Base-by-base conservation (phyloP, 345 rosid species). In the Linum trigynum region DNA sequence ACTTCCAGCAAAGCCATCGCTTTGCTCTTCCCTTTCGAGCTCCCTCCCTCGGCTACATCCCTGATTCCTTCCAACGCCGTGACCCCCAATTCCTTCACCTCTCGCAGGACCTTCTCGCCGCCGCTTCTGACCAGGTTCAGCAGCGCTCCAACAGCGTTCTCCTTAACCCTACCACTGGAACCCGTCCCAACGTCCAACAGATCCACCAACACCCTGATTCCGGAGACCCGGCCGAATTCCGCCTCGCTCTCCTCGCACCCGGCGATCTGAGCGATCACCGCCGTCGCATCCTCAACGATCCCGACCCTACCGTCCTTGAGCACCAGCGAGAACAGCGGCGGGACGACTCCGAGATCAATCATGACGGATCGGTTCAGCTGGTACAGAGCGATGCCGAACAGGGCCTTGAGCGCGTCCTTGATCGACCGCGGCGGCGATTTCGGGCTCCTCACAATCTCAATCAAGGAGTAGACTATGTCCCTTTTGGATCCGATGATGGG, bases 231-330 rank as follows among this genome's bases (percentile, higher is more conserved):
- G 53, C 79, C 67, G 62, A 90, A 85, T 38, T 81, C 98, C 9
- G 76, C 88, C 57, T 77, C 89, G 57, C 90, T 82, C 76, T 86
- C 98, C 67, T 83, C 96, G 63, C 96, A 86, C n/a, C 98, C 96
- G 11, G 90, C 97, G 2, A 92, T 74, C 75, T 92, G 98, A 36
- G 96, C 94, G 61, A 88, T 71, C 70, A 92, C 98, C 37, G 97
- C 98, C 65, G 86, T 84, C 11, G 98, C 87, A 68, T 92, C 98
- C 76, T 92, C 98, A 64, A 92, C 86, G 38, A 92, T 77, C 63
- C 98, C 98, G 15, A 71, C 81, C 55, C 94, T 73, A n/a, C 87
- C 88, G 59, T 88, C 97, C 68, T 83, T 86, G 9, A 92, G 65
- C 39, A 88, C 83, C 4, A 88, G 63, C 0, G 90, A 82, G 45